These are phyloP conservation scores for Colletotrichum horii DNA, from an alignment of 2,329 filamentous ascomycete genomes.

Conservation along the genomic window DNA sequence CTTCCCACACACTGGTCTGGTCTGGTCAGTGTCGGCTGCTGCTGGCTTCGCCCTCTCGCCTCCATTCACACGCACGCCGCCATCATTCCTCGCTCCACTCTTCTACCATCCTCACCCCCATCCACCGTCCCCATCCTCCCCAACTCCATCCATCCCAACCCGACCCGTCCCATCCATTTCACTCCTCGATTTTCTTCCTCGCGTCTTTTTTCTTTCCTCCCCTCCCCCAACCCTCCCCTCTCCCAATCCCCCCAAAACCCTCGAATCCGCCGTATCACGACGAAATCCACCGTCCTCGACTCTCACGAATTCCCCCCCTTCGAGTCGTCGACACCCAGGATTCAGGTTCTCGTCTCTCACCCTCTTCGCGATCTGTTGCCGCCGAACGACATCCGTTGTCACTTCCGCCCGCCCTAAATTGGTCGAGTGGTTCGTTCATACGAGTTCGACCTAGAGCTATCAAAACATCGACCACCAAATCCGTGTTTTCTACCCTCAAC, in stretches of 20 bases:
- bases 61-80: conserved; percentile 19
- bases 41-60: conserved; percentile 8
- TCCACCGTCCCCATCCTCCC: background rate
- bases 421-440: background rate
- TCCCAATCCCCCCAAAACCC: background rate
- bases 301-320: background rate
- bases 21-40: background rate
- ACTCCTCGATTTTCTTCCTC: conserved; percentile 14
- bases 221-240: background rate
- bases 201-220: background rate
- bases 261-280: conserved; percentile 21
- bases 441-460: background rate
- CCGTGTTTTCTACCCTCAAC: background rate
- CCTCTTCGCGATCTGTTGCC: background rate
- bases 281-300: conserved; percentile 12
- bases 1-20: background rate
- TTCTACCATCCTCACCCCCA: conserved; percentile 15
- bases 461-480: background rate
- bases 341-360: conserved; percentile 11
- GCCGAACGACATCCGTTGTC: background rate
- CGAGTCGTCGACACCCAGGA: conserved; percentile 19
- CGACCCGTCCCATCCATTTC: conserved; percentile 18
- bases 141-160: conserved; percentile 20
- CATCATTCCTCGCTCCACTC: conserved; percentile 20
- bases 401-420: background rate